Evolutionary conservation across 2,329 filamentous ascomycete species (phyloP), one percentile per base, ranked within the genome.

Genomic region (Apiospora kogelbergensis): DNA sequence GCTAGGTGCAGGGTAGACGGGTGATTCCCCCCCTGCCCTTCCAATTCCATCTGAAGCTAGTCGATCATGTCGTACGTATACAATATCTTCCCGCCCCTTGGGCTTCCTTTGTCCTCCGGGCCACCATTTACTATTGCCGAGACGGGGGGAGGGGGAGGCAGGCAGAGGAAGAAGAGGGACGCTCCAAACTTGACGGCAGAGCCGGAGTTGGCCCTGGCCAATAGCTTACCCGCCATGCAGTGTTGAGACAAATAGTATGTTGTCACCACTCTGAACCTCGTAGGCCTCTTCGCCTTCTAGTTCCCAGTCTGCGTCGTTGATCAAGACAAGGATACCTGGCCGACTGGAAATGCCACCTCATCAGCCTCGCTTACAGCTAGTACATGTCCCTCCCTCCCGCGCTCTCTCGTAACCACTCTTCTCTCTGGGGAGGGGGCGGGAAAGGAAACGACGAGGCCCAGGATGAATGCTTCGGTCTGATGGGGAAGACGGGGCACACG

Each of bases 251-350:
- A 99, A 99, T 73, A 98, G 85, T 74, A 99, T 93, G 78, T 93
- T 95, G 83, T 99, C 96, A 69, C 90, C 88, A 71, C 85, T 81
- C 81, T 95, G 90, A 69, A 99, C 82, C 81, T 94, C 91, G 78
- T 98, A 98, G 73, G 90, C 87, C 78, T 96, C 94, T 81, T 98
- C 95, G 22, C 95, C 96, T 81, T 98, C 96, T 15, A 99, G 88
- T 80, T 98, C 96, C 96, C 96, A 99, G 80, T 99, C 96, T 33
- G 94, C 93, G 75, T 99, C 96, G 78, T 99, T 99, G 80, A 99
- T 97, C 69, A 99, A 86, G 37, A 98, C 95, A 57, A 99, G 88
- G 79, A 99, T 97, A 2, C 96, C 96, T 6, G 96, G 96, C 67
- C 96, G 94, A 70, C 95, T 98, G 74, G 44, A 65, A 26, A 26